Evolutionary conservation across 306 rosid genomes (phyloP).

Genomic region (Pueraria montana): DNA sequence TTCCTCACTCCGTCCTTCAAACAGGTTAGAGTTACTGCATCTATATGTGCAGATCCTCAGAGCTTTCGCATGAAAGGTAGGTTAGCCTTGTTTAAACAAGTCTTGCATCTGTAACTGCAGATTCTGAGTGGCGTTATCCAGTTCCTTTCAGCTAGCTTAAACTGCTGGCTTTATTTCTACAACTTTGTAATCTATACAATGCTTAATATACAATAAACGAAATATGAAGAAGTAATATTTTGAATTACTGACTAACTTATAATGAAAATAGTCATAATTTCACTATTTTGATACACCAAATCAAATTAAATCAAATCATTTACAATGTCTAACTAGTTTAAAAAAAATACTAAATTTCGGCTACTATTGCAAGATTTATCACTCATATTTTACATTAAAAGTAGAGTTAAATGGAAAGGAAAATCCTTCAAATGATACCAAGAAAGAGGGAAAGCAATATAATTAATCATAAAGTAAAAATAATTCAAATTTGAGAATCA

Average conservation of each 20-base stretch:
- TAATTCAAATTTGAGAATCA: background rate
- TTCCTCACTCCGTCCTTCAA: background rate
- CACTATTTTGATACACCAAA: background rate
- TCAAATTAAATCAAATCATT: background rate
- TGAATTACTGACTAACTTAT: background rate
- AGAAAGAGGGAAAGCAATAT: background rate
- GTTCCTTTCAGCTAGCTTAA: background rate
- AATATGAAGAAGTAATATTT: background rate
- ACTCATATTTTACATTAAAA: background rate
- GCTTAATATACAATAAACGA: background rate
- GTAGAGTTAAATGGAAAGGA: background rate
- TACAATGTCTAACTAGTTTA: background rate
- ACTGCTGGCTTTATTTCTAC: background rate
- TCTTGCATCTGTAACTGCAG: background rate
- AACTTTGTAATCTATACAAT: background rate
- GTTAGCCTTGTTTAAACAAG: background rate
- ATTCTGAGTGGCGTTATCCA: background rate
- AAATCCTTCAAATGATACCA: background rate
- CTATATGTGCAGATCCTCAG: background rate
- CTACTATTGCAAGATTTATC: background rate
- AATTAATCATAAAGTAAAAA: background rate
- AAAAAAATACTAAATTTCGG: background rate
- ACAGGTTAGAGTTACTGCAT: background rate
- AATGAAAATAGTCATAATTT: background rate
- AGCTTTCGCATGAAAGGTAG: background rate